Percentiles rank a stretch among this genome's conserved stretches.
These are phyloP conservation scores for Boletellus deceptivus DNA, from an alignment of 1,284 basidiomycete species.

Conservation along the genomic window DNA sequence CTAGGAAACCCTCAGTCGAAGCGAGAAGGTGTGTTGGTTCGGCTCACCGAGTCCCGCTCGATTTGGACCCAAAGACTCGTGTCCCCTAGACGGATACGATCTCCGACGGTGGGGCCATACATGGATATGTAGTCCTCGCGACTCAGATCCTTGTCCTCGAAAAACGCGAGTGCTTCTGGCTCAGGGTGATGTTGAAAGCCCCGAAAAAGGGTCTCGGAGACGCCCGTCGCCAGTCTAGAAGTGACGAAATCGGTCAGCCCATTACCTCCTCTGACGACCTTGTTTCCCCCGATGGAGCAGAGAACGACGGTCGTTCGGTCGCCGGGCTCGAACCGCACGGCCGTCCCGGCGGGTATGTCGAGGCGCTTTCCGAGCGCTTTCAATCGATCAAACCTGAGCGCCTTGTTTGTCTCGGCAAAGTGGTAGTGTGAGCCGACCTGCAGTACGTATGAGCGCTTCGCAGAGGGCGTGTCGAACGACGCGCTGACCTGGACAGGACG, in stretches of 20 bases:
- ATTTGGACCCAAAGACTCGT: conserved; percentile 92
- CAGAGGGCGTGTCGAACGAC: background rate
- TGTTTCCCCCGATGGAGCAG: conserved; percentile 74
- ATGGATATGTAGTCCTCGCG: conserved; percentile 81
- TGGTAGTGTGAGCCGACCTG: conserved; percentile 92
- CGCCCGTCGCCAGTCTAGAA: conserved; percentile 20
- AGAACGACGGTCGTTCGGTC: conserved; percentile 84
- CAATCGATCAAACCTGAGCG: conserved; percentile 80
- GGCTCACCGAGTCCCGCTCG: conserved; percentile 77
- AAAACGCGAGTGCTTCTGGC: conserved; percentile 51
- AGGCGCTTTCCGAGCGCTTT: conserved; percentile 83
- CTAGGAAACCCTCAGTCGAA: conserved; percentile 32
- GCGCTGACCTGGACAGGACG: conserved; percentile 81
- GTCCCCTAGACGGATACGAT: conserved; percentile 87
- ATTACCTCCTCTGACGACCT: conserved; percentile 82
- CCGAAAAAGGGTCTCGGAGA: conserved; percentile 19
- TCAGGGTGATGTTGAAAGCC: conserved; percentile 67
- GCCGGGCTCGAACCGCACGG: conserved; percentile 95
- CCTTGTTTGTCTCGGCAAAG: conserved; percentile 87
- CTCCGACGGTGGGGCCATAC: conserved; percentile 94
- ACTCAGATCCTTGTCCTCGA: conserved; percentile 51
- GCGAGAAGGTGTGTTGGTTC: background rate
- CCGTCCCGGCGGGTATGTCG: conserved; percentile 92
- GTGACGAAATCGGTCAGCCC: conserved; percentile 57
- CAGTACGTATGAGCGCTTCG: conserved; percentile 4